These are phyloP conservation scores for Dictyostelium intermedium DNA, from an alignment of 78 protist genomes.

Conservation along the genomic window DNA sequence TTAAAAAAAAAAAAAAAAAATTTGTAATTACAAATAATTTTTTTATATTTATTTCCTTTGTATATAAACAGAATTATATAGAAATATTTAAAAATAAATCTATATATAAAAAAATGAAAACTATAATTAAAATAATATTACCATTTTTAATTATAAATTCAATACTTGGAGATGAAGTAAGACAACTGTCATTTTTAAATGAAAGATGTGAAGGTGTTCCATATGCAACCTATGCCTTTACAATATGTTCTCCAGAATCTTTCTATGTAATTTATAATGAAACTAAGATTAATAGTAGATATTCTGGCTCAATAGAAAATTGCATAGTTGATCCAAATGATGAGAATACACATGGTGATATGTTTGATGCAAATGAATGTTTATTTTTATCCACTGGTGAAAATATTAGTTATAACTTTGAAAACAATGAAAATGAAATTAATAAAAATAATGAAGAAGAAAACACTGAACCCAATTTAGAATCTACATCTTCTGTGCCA, in stretches of 20 bases:
- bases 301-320: not conserved
- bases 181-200: not conserved
- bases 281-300: not conserved
- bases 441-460: no score
- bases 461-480: no score
- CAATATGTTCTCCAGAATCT: not conserved
- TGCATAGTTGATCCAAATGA: not conserved
- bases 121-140: no score
- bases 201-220: not conserved
- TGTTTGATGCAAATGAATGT: not conserved
- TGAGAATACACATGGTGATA: not conserved
- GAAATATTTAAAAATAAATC: no score
- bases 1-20: no score
- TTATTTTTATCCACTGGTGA: not conserved
- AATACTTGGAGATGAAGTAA: not conserved
- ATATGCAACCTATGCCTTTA: not conserved
- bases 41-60: no score
- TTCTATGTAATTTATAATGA: not conserved
- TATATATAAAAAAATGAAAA: not conserved
- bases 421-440: no score
- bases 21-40: no score
- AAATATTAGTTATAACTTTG: not conserved
- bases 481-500: not conserved
- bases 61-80: no score
- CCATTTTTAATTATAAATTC: not conserved